Conservation (phyloP, 805 yeast species). For the Lachancea fermentati region DNA sequence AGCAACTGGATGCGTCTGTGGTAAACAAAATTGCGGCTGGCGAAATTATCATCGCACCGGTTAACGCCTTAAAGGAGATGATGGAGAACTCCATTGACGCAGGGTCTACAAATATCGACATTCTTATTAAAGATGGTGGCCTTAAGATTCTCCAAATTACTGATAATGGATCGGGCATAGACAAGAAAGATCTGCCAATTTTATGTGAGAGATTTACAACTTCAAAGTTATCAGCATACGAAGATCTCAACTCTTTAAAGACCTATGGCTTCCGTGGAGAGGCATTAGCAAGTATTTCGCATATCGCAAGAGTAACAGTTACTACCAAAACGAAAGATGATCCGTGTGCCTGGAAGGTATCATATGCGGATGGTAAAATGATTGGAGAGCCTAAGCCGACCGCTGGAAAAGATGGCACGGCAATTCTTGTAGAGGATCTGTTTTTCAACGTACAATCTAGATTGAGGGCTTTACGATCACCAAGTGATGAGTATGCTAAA, state of each 20-base stretch:
- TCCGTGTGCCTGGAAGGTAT: conserved; percentile 64
- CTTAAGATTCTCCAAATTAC: conserved; percentile 76
- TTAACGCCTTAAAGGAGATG: conserved; percentile 89
- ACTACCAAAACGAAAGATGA: conserved; percentile 61
- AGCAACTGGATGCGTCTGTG: conserved; percentile 58
- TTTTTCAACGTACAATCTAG: conserved; percentile 86
- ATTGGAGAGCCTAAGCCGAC: conserved; percentile 55
- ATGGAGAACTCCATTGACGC: conserved; percentile 93
- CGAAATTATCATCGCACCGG: conserved; percentile 88
- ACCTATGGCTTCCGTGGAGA: conserved; percentile 97
- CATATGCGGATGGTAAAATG: conserved; percentile 63
- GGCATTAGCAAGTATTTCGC: conserved; percentile 91
- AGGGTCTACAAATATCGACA: conserved; percentile 62
- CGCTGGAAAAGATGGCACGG: conserved; percentile 89
- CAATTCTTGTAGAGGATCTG: conserved; percentile 76
- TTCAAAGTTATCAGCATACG: conserved; percentile 68
- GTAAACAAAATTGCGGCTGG: conserved; percentile 96
- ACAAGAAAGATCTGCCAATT: conserved; percentile 62
- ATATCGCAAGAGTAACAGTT: conserved; percentile 76
- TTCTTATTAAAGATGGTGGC: conserved; percentile 89
- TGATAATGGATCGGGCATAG: conserved; percentile 85
- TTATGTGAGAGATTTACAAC: conserved; percentile 93
- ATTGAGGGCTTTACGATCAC: conserved; percentile 54
- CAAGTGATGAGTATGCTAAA: conserved; percentile 67
- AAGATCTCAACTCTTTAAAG: conserved; percentile 61